Percentiles rank a stretch among this genome's conserved stretches.
phyloP scores from a whole-genome alignment of 169 alveolate genomes.

The Plasmodium berghei region DNA sequence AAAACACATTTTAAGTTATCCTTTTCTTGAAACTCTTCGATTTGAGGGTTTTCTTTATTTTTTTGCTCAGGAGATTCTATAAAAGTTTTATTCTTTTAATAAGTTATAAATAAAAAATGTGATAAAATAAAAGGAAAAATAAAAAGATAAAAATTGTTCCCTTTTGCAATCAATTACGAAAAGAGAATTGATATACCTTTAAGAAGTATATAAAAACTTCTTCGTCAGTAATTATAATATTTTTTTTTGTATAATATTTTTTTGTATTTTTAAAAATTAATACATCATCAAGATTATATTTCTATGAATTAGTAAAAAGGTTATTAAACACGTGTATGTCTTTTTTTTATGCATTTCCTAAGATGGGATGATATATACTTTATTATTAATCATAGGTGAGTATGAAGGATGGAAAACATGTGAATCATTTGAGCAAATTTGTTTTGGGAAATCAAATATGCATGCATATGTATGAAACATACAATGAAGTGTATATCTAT shows the following conservation, averaged over 20 bases:
- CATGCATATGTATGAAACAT: neutral
- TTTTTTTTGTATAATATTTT: conserved; percentile 28
- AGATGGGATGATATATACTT: neutral
- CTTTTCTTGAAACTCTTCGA: conserved; percentile 2
- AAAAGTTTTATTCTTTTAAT: conserved; percentile 33
- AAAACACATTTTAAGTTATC: conserved; percentile 51
- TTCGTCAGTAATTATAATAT: conserved; percentile 33
- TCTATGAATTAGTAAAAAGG: conserved; percentile 9
- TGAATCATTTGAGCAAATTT: neutral
- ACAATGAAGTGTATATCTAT: neutral
- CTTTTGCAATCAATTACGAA: neutral
- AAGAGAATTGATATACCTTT: conserved; percentile 11
- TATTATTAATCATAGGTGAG: too few species aligned
- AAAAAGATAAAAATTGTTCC: neutral
- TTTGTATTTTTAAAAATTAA: conserved; percentile 41
- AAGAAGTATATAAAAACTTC: conserved; percentile 32
- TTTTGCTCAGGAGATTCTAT: conserved; percentile 1
- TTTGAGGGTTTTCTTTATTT: neutral
- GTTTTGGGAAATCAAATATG: neutral
- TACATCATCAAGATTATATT: conserved; percentile 51
- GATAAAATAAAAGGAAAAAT: neutral
- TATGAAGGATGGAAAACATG: neutral
- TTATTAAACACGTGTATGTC: neutral
- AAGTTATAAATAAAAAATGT: neutral
- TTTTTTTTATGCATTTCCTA: neutral